Evolutionary conservation across 2,329 filamentous ascomycete genomes (phyloP), one percentile per base, ranked within the genome.

Genomic region (Aspergillus sp.): DNA sequence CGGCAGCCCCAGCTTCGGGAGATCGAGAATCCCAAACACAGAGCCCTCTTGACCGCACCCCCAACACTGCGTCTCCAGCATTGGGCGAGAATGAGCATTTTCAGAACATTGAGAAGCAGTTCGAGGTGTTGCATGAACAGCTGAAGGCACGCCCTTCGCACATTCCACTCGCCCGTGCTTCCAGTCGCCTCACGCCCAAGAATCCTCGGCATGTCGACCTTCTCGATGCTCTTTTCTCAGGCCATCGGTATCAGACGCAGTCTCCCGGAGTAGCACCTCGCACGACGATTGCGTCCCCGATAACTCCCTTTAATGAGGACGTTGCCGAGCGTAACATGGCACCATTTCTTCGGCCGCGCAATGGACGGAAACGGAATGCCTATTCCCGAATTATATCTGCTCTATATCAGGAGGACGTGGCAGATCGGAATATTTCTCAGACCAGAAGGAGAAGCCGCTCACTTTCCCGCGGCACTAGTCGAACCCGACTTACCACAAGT

Each of bases 301-400:
- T 64, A 6, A 69, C 65, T 17, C 71, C 72, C 11, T 78, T 75
- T 60, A 78, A 78, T 47, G 76, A 78, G 64, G 73, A 78, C 61
- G 67, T 78, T 52, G 76, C 76, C 5, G 76, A 78, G 58, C 73
- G 76, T 23, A 78, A 78, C 52, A 75, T 77, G 68, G 70, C 66
- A 8, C 59, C 66, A 12, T 72, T 73, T 45, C 62, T 74, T 8
- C 68, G 68, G 40, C 63, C 63, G 19, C 51, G 39, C 4, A 65
- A 67, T 49, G 56, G 67, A 52, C 62, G 59, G 25, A 72, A 63
- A 52, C 62, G 66, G 53, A 60, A 62, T 17, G 52, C 66, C 6
- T 72, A 69, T 57, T 69, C 70, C 12, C 71, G 69, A 11, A 62
- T 73, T 19, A 56, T 73, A 31, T 74, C 75, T 4, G 66, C 68